Evolutionary conservation across 768 basidiomycete species (phyloP).

Genomic region (Naganishia vishniacii): DNA sequence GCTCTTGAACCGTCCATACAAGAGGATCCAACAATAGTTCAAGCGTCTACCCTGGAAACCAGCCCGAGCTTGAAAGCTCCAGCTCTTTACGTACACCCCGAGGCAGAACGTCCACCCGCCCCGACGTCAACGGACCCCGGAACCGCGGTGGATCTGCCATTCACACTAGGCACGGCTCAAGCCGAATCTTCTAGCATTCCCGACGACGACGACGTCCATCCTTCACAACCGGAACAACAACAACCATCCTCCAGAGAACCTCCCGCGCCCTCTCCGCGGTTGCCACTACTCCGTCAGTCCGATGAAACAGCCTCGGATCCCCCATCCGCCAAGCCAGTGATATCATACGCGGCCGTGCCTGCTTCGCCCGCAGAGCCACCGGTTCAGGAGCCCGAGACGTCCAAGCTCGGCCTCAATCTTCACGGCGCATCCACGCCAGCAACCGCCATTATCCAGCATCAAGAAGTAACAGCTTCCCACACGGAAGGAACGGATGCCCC

Average conservation of each 20-base stretch:
- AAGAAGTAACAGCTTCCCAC: no score
- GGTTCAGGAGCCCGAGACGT: background rate
- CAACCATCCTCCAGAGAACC: no score
- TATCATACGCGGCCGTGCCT: background rate
- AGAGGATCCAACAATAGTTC: background rate
- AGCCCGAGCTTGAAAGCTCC: background rate
- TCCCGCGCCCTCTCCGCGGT: no score
- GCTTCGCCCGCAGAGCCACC: background rate
- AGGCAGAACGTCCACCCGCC: background rate
- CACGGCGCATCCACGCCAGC: background rate
- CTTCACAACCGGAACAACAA: no score
- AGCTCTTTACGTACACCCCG: background rate
- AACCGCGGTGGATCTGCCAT: no score
- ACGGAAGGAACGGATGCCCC: no score
- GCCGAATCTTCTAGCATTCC: background rate
- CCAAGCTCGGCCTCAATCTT: slow-evolving; percentile 9
- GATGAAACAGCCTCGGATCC: background rate
- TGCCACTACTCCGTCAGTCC: no score
- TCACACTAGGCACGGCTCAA: background rate
- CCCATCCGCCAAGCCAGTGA: background rate
- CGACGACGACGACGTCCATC: no score
- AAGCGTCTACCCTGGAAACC: background rate
- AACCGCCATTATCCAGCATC: background rate
- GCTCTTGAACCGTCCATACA: background rate
- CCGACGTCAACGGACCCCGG: background rate